Percentiles rank a stretch among this genome's conserved stretches.
Evolutionary conservation across 2,329 filamentous ascomycete genomes (phyloP).

Genomic region (Claviceps arundinis): DNA sequence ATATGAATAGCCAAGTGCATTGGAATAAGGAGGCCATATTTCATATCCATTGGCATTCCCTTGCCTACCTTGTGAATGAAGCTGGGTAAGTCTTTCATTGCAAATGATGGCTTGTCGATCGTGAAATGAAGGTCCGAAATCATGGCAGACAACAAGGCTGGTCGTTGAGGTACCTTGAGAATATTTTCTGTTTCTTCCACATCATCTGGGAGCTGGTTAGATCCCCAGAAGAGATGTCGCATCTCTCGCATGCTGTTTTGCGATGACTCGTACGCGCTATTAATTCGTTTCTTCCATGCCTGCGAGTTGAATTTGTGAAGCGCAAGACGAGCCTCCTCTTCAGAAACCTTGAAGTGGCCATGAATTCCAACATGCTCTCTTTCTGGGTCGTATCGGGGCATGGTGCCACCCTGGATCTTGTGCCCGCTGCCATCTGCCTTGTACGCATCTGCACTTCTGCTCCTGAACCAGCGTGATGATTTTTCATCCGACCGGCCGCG

Average conservation of each 20-base stretch:
- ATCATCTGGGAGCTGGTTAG: slow-evolving; percentile 69
- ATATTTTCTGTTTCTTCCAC: slow-evolving; percentile 73
- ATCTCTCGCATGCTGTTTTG: slow-evolving; percentile 66
- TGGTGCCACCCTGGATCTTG: slow-evolving; percentile 24
- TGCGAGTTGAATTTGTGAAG: slow-evolving; percentile 72
- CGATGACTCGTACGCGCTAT: slow-evolving; percentile 56
- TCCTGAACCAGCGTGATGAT: slow-evolving; percentile 30
- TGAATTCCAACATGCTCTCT: slow-evolving; percentile 52
- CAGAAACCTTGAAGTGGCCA: slow-evolving; percentile 56
- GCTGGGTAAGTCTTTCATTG: slow-evolving; percentile 63
- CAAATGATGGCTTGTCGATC: slow-evolving; percentile 88
- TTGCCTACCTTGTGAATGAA: slow-evolving; percentile 90
- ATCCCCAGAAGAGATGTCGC: slow-evolving; percentile 67
- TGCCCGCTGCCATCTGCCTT: slow-evolving; percentile 18
- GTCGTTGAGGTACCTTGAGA: slow-evolving; percentile 71
- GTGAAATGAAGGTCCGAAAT: slow-evolving; percentile 75
- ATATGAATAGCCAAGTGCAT: slow-evolving; percentile 83
- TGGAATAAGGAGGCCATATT: slow-evolving; percentile 79
- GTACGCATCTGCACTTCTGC: slow-evolving; percentile 40
- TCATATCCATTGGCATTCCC: slow-evolving; percentile 83
- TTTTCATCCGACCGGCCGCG: slow-evolving; percentile 20
- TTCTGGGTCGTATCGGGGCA: slow-evolving; percentile 68
- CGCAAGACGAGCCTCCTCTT: slow-evolving; percentile 61
- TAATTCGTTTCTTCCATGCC: slow-evolving; percentile 86
- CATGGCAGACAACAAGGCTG: slow-evolving; percentile 66